Conservation (phyloP, 371 early-diverging fungal genomes). For the Blastocladiella emersonii region DNA sequence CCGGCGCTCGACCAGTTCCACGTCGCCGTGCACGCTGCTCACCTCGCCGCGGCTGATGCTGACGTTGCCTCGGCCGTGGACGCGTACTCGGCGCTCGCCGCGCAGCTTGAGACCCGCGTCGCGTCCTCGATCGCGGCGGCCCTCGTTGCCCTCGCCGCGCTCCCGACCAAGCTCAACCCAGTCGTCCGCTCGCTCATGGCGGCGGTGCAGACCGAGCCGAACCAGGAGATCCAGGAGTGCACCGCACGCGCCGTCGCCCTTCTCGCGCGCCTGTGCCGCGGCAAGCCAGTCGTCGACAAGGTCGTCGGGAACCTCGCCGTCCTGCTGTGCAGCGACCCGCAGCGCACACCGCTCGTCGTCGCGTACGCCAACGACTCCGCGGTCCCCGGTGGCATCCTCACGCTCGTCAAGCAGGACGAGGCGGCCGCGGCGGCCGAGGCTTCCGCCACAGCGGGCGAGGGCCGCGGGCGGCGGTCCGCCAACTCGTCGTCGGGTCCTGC, state of each 20-base stretch:
- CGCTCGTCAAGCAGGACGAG: not conserved
- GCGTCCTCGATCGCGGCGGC: constrained; percentile 70
- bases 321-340: constrained; percentile 71
- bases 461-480: no score
- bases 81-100: not conserved
- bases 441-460: no score
- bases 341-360: constrained; percentile 43
- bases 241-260: constrained; percentile 41
- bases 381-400: not conserved
- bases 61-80: not conserved
- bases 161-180: constrained; percentile 73
- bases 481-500: no score
- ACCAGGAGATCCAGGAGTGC: constrained; percentile 46
- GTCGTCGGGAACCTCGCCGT: constrained; percentile 72
- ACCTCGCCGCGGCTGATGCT: not conserved
- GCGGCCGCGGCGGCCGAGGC: no score
- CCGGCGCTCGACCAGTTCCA: constrained; percentile 7
- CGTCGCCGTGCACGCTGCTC: no score
- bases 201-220: constrained; percentile 65
- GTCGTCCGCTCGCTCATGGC: constrained; percentile 79
- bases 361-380: constrained; percentile 6
- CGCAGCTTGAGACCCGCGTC: constrained; percentile 49
- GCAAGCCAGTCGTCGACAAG: constrained; percentile 59
- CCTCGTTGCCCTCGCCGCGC: constrained; percentile 53
- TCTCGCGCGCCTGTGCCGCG: constrained; percentile 36